phyloP scores from a whole-genome alignment of 1,284 basidiomycete species.

The Ganoderma sp. region DNA sequence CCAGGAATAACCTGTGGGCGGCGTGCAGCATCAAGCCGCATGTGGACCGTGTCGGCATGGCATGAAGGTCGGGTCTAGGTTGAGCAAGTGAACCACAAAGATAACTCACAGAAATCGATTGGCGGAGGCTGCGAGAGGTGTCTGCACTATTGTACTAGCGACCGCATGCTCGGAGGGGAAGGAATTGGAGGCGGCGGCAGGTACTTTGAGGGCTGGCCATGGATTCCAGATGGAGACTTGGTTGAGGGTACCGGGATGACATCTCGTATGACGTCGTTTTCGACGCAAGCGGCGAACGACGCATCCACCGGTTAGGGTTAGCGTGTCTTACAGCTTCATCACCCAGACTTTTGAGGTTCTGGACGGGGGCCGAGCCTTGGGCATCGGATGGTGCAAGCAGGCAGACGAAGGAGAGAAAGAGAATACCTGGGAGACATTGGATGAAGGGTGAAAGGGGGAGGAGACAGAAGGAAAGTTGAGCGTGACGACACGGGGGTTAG shows the following conservation, averaged over 20 bases:
- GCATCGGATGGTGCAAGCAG: background rate
- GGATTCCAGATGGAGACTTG: background rate
- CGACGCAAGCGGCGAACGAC: background rate
- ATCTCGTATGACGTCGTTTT: background rate
- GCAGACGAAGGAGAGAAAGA: too few species aligned
- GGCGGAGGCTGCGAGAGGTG: background rate
- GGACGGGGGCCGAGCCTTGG: background rate
- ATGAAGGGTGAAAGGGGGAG: background rate
- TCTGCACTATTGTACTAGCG: background rate
- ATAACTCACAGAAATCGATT: background rate
- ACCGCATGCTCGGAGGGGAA: background rate
- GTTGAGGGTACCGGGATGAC: background rate
- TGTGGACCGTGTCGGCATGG: background rate
- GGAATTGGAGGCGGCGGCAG: background rate
- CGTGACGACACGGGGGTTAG: background rate
- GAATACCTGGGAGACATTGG: background rate
- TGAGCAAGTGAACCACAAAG: background rate
- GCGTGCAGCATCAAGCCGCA: background rate
- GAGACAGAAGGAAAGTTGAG: background rate
- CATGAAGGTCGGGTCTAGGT: background rate
- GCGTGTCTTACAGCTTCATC: background rate
- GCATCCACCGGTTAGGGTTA: background rate
- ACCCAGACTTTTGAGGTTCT: background rate
- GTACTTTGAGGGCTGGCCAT: background rate
- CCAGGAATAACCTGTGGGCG: background rate